Conservation (phyloP, 441 rosid genomes). For the Daphne laureola region DNA sequence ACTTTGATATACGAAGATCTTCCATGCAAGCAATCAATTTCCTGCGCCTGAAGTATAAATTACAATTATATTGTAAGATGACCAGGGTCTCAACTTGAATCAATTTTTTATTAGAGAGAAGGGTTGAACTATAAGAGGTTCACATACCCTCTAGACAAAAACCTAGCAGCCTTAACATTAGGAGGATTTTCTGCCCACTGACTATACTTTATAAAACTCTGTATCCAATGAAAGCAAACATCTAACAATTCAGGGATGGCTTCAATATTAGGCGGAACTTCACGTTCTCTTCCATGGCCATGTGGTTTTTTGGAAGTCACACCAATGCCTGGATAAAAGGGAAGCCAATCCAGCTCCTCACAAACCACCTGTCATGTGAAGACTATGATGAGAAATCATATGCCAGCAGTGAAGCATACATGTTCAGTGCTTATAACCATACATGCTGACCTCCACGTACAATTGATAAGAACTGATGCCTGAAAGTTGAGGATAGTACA, state of each 20-base stretch:
- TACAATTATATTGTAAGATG: too few species aligned
- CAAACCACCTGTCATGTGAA: conserved; percentile 75
- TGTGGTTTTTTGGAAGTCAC: conserved; percentile 38
- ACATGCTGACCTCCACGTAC: conserved; percentile 82
- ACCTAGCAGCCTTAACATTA: conserved; percentile 81
- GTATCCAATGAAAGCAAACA: conserved; percentile 92
- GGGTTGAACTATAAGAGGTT: background rate
- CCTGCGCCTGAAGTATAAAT: conserved; percentile 52
- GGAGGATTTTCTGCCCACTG: conserved; percentile 88
- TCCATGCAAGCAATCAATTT: conserved; percentile 69
- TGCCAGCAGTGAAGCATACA: conserved; percentile 13
- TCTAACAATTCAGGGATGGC: conserved; percentile 63
- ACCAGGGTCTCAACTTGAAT: too few species aligned
- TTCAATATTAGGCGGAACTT: conserved; percentile 76
- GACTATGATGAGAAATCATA: conserved; percentile 16
- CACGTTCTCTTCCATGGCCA: conserved; percentile 52
- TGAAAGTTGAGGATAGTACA: conserved; percentile 94
- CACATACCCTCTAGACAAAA: conserved; percentile 82
- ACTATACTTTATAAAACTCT: conserved; percentile 91
- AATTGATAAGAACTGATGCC: conserved; percentile 94
- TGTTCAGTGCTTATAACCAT: conserved; percentile 14
- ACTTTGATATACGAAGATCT: conserved; percentile 62
- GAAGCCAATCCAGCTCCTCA: conserved; percentile 99
- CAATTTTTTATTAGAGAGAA: background rate
- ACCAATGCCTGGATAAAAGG: conserved; percentile 56